These are phyloP conservation scores for Parachaetomium inaequale DNA, from an alignment of 495 filamentous ascomycete species.

Conservation along the genomic window DNA sequence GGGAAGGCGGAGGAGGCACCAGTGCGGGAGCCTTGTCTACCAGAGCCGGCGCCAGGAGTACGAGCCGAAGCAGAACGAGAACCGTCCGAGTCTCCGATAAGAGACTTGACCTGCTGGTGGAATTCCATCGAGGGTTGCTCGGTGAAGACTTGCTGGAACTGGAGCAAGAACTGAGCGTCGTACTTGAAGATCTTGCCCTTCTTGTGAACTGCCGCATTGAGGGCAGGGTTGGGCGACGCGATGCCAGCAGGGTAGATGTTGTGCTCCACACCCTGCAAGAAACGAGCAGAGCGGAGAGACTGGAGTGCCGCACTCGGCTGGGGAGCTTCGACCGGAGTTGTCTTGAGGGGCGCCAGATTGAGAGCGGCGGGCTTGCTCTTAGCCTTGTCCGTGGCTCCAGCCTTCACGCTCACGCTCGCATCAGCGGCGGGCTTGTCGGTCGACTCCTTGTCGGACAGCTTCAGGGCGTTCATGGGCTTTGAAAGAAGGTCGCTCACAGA, in stretches of 20 bases:
- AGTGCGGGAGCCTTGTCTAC: slow-evolving; percentile 44
- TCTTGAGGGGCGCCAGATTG: slow-evolving; percentile 71
- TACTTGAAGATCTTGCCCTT: slow-evolving; percentile 86
- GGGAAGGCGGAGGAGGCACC: slow-evolving; percentile 43
- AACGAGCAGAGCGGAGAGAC: slow-evolving; percentile 80
- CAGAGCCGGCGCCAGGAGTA: slow-evolving; percentile 54
- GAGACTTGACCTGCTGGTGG: slow-evolving; percentile 77
- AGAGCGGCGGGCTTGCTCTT: slow-evolving; percentile 71
- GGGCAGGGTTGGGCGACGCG: slow-evolving; percentile 80
- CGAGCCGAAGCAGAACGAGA: slow-evolving; percentile 70
- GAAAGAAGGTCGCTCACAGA: slow-evolving; percentile 39
- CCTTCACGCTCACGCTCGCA: slow-evolving; percentile 47
- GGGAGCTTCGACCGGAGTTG: slow-evolving; percentile 76
- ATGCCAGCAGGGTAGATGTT: slow-evolving; percentile 81
- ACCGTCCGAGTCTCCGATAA: slow-evolving; percentile 69
- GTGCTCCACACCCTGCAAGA: slow-evolving; percentile 54
- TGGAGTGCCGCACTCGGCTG: slow-evolving; percentile 91
- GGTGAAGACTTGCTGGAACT: slow-evolving; percentile 90
- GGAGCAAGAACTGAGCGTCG: slow-evolving; percentile 91
- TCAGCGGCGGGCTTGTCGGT: slow-evolving; percentile 27
- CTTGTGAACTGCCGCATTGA: slow-evolving; percentile 69
- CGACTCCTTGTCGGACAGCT: slow-evolving; percentile 38
- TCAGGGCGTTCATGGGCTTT: slow-evolving; percentile 44
- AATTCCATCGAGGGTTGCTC: slow-evolving; percentile 94
- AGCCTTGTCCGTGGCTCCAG: slow-evolving; percentile 51